Conservation (phyloP, 2,329 filamentous ascomycete species). For the Penicillium thymicola region DNA sequence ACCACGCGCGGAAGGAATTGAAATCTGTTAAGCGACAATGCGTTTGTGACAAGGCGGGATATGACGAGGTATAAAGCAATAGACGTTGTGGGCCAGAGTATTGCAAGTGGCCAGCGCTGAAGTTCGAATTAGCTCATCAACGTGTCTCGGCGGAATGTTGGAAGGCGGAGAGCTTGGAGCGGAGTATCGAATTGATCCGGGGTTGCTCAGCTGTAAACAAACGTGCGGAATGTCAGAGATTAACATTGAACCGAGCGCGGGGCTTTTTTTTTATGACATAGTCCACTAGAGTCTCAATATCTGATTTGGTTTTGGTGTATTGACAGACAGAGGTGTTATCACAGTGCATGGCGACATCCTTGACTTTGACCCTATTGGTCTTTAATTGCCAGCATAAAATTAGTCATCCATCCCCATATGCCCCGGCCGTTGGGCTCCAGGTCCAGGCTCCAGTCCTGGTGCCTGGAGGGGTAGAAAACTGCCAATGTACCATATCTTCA, state of each 20-base stretch:
- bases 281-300: neutral
- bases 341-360: neutral
- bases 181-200: constrained; percentile 22
- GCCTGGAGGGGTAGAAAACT: neutral
- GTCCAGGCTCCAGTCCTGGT: neutral
- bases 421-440: neutral
- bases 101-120: constrained; percentile 15
- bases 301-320: neutral
- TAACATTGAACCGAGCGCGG: neutral
- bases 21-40: neutral
- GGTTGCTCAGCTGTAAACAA: neutral
- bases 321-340: neutral
- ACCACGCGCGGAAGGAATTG: constrained; percentile 9
- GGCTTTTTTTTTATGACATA: neutral
- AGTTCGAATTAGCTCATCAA: constrained; percentile 8
- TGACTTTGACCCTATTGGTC: neutral
- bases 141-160: constrained; percentile 20
- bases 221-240: neutral
- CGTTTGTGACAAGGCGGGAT: neutral
- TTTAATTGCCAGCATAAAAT: neutral
- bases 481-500: neutral
- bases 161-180: constrained; percentile 30
- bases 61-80: constrained; percentile 1
- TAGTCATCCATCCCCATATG: neutral
- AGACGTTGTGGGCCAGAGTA: constrained; percentile 5